A percentile compares a stretch with the other conserved stretches of the same genome.
phyloP scores from a whole-genome alignment of 2,329 filamentous ascomycete species.

The Xylogone sp. region DNA sequence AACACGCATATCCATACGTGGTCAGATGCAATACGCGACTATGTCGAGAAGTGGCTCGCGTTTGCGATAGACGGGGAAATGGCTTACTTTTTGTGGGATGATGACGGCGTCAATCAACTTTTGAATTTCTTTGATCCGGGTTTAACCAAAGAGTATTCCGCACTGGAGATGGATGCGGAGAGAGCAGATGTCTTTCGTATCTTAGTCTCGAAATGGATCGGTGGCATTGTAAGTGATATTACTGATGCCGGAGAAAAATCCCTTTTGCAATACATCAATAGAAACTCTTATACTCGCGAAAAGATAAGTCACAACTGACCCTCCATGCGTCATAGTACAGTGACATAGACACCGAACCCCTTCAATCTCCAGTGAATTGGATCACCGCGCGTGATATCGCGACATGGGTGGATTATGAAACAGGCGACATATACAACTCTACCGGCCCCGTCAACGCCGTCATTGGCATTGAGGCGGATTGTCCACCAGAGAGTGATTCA shows the following conservation, averaged over 20 bases:
- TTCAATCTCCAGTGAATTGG: constrained; percentile 24
- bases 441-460: constrained; percentile 19
- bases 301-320: neutral
- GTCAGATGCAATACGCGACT: constrained; percentile 18
- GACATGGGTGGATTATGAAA: constrained; percentile 25
- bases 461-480: constrained; percentile 30
- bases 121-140: constrained; percentile 23
- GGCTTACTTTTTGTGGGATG: constrained; percentile 32
- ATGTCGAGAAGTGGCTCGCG: constrained; percentile 27
- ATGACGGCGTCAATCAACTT: constrained; percentile 25
- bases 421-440: constrained; percentile 16
- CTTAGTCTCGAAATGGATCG: constrained; percentile 27
- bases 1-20: constrained; percentile 23
- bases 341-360: constrained; percentile 29
- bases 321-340: constrained; percentile 20
- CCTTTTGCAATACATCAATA: neutral
- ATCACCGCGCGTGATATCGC: constrained; percentile 20
- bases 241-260: neutral
- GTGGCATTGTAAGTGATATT: constrained; percentile 3
- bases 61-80: constrained; percentile 19
- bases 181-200: constrained; percentile 29
- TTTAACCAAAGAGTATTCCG: constrained; percentile 16
- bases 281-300: neutral
- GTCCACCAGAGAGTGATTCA: constrained; percentile 17
- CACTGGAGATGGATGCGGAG: constrained; percentile 24